Evolutionary conservation across 2,329 filamentous ascomycete species (phyloP).

Genomic region (Colletotrichum scovillei): DNA sequence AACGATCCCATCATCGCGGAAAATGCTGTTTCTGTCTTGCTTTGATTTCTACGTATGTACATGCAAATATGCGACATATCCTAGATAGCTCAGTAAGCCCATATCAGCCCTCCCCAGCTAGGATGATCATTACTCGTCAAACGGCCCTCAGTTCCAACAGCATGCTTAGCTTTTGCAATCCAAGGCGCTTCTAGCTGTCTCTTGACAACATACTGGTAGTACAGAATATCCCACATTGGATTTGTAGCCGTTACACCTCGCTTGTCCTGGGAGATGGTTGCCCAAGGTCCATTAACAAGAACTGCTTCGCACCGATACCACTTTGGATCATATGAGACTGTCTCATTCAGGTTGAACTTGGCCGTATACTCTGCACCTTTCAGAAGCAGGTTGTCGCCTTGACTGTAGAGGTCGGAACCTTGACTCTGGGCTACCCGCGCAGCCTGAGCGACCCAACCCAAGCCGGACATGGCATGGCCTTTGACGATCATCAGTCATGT

Average conservation of each 20-base stretch:
- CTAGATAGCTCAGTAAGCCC: background rate
- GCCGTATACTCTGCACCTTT: constrained; percentile 51
- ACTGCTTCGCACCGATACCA: constrained; percentile 53
- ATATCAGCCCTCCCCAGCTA: constrained; percentile 23
- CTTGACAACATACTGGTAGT: constrained; percentile 47
- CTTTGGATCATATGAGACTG: constrained; percentile 47
- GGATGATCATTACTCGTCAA: constrained; percentile 3
- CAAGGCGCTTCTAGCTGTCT: constrained; percentile 36
- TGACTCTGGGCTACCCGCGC: constrained; percentile 48
- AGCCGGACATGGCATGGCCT: constrained; percentile 43
- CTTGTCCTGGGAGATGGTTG: constrained; percentile 41
- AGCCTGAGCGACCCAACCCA: constrained; percentile 49
- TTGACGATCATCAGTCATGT: background rate
- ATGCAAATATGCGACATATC: too few relatives aligned
- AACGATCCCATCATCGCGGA: too few relatives aligned
- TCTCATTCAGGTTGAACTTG: constrained; percentile 50
- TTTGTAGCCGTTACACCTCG: constrained; percentile 37
- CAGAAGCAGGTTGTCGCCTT: constrained; percentile 46
- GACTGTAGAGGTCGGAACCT: constrained; percentile 47
- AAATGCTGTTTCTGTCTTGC: too few relatives aligned
- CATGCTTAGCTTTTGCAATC: constrained; percentile 22
- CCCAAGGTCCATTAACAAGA: constrained; percentile 52
- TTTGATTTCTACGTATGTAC: too few relatives aligned
- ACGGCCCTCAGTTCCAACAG: background rate
- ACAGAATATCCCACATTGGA: constrained; percentile 41